These are phyloP conservation scores for Colletotrichum spinosum DNA, from an alignment of 2,329 filamentous ascomycete genomes.

Conservation along the genomic window DNA sequence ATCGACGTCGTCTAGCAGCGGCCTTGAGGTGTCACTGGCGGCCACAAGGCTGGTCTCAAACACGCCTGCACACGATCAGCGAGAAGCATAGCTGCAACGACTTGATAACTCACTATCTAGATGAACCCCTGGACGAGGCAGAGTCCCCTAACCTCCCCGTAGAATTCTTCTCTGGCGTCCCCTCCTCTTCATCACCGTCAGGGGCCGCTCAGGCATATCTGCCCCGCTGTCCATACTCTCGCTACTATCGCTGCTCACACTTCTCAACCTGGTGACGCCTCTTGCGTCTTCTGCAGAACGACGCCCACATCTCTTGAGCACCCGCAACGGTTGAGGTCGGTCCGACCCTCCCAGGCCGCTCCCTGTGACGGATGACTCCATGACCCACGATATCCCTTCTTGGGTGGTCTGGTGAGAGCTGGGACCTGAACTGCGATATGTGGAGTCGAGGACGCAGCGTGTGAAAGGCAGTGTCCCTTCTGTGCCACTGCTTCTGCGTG, in stretches of 20 bases:
- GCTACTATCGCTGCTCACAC: slow-evolving; percentile 42
- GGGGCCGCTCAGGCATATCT: slow-evolving; percentile 41
- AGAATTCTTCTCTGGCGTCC: slow-evolving; percentile 17
- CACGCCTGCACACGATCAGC: too few species aligned
- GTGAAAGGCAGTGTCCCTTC: too few species aligned
- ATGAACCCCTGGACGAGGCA: too few species aligned
- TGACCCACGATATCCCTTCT: slow-evolving; percentile 41
- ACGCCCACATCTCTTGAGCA: slow-evolving; percentile 55
- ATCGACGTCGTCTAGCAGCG: too few species aligned
- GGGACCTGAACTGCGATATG: too few species aligned
- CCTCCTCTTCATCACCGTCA: slow-evolving; percentile 52
- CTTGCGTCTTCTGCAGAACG: slow-evolving; percentile 2
- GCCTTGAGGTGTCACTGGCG: too few species aligned
- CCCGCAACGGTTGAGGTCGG: slow-evolving; percentile 60
- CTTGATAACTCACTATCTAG: too few species aligned
- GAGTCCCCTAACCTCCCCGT: too few species aligned
- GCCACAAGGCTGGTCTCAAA: too few species aligned
- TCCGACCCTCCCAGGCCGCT: slow-evolving; percentile 37
- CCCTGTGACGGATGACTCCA: slow-evolving; percentile 47
- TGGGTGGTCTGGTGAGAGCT: slow-evolving; percentile 29
- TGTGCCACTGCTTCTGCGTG: too few species aligned
- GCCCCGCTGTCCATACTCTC: slow-evolving; percentile 42
- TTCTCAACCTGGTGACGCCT: slow-evolving; percentile 38
- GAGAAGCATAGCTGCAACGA: too few species aligned
- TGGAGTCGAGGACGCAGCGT: too few species aligned